Evolutionary conservation across 139 green algal genomes (phyloP).

Genomic region (Chlorella sp.): DNA sequence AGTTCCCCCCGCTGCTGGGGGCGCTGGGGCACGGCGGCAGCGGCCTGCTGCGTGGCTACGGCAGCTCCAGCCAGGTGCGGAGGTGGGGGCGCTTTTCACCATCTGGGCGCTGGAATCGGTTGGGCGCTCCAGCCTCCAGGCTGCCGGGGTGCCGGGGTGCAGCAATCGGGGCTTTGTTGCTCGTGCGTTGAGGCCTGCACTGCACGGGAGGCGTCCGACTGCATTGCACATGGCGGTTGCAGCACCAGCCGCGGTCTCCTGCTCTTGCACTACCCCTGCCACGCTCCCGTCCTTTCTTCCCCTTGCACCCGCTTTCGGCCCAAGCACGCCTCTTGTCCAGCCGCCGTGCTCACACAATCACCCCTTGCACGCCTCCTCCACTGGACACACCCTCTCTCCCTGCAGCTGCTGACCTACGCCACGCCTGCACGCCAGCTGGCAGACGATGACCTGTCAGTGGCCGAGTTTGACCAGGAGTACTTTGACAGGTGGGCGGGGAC

Average conservation of each 20-base stretch:
- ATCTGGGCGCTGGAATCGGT: no score
- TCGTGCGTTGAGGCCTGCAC: no score
- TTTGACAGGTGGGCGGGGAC: slow-evolving; percentile 35
- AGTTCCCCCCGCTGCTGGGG: slow-evolving; percentile 27
- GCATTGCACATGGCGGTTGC: no score
- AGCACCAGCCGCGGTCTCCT: no score
- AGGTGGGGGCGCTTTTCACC: neutral
- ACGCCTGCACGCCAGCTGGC: neutral
- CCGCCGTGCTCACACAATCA: neutral
- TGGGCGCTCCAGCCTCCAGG: no score
- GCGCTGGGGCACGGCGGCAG: neutral
- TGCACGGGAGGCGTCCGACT: no score
- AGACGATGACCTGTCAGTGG: neutral
- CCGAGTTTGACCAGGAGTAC: slow-evolving; percentile 31
- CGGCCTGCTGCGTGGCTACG: slow-evolving; percentile 1
- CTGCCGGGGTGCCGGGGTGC: no score
- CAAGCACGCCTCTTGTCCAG: neutral
- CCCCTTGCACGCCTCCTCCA: neutral
- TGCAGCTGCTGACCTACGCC: slow-evolving; percentile 17
- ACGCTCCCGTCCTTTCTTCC: neutral
- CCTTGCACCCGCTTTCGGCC: neutral
- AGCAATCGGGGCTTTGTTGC: neutral
- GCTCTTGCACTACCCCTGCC: no score
- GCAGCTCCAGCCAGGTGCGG: slow-evolving; percentile 33
- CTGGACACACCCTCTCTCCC: no score